Evolutionary conservation across 1,139 yeast genomes (phyloP), one percentile per base, ranked within the genome.

Genomic region (Lodderomyces metapsilosis): DNA sequence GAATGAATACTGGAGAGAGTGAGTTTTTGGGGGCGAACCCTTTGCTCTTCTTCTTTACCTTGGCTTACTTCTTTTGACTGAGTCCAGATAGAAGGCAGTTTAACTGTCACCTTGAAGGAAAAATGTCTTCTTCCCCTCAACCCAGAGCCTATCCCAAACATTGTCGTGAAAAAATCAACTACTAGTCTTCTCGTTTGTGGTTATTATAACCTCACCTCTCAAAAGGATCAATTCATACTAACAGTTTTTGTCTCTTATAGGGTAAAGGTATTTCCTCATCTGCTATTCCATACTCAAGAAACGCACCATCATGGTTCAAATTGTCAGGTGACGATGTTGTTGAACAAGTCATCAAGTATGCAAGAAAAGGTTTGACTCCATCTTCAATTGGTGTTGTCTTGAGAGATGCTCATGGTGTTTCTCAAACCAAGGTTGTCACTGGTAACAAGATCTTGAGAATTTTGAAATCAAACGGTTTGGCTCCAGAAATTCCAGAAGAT

Each of bases 401-500:
- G 75, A 91, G 99, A 84, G 99, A 92, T 79, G 95, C 98, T 64
- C 98, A 94, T 81, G 98, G 98, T 78, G 98, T 92, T 65, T 84
- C 97, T 71, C 97, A 91, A 79, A 78, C 96, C 65, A 89, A 84
- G 80, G 84, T 91, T 69, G 89, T 88, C 77, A 92, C 98, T 61
- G 98, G 98, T 84, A 91, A 91, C 96, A 94, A 94, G 88, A 85
- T 92, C 70, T 85, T 92, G 76, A 91, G 99, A 86, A 89, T 92
- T 81, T 84, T 92, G 75, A 94, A 91, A 80, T 86, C 98, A 56
- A 88, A 89, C 82, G 99, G 98, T 87, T 84, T 94, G 71, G 98
- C 98, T 68, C 98, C 99, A 75, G 98, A 92, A 79, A 86, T 92
- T 68, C 99, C 99, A 78, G 99, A 92, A 84, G 99, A 92, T 74